phyloP scores from a whole-genome alignment of 768 basidiomycete species.

The Boletus huronensis region DNA sequence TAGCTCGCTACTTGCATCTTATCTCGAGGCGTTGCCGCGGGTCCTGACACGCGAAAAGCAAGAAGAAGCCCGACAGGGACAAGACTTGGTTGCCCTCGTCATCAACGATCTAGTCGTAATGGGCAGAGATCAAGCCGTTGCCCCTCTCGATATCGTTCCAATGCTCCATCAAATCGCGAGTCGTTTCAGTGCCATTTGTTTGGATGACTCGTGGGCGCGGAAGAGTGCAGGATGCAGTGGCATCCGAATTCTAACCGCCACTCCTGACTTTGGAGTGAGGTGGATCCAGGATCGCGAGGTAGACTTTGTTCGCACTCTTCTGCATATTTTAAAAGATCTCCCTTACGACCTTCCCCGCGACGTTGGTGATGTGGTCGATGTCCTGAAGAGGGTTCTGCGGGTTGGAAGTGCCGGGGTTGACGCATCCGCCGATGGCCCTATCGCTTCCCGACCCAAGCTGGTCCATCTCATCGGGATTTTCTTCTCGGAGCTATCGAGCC shows the following conservation, averaged over 20 bases:
- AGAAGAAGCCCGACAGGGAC: conserved; percentile 58
- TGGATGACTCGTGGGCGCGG: conserved; percentile 86
- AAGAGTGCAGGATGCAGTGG: conserved; percentile 90
- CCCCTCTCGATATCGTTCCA: conserved; percentile 53
- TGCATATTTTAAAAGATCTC: conserved; percentile 92
- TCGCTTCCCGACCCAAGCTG: conserved; percentile 50
- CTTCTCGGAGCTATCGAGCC: conserved; percentile 83
- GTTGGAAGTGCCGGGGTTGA: conserved; percentile 54
- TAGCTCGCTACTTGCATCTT: conserved; percentile 59
- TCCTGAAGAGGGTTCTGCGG: conserved; percentile 64
- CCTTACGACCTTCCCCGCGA: conserved; percentile 85
- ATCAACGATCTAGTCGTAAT: conserved; percentile 64
- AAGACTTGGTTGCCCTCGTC: conserved; percentile 56
- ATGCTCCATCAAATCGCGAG: conserved; percentile 80
- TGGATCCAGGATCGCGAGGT: conserved; percentile 87
- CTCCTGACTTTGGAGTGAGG: conserved; percentile 64
- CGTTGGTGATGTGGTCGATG: conserved; percentile 71
- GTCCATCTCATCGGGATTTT: conserved; percentile 76
- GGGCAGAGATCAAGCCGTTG: conserved; percentile 43
- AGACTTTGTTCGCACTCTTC: conserved; percentile 84
- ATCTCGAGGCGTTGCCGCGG: conserved; percentile 78
- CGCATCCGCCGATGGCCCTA: conserved; percentile 40
- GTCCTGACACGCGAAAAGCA: conserved; percentile 65
- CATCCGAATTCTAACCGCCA: conserved; percentile 73
- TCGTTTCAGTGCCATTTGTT: conserved; percentile 80